Base-by-base conservation (phyloP, 2,329 filamentous ascomycete species). In the Metarhizium robertsii region DNA sequence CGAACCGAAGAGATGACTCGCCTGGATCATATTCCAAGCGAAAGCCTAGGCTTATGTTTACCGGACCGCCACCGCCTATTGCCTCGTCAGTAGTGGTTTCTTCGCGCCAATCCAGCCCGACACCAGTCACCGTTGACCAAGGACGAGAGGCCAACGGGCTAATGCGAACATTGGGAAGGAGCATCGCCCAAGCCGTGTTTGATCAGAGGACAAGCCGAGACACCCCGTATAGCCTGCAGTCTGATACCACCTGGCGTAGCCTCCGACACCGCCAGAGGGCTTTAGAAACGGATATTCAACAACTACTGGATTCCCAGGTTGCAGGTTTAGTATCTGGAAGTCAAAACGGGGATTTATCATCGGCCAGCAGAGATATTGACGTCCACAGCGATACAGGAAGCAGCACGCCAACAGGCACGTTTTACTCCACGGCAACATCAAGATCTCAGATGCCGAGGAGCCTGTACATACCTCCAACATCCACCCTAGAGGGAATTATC, bases 41-140 rank as follows among this genome's bases (percentile, higher is more conserved):
- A 25, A 70, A 64, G 51, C 61, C 61, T 8, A 69, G 64, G 13
- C 57, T 66, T 3, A 69, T 79, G 48, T 80, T 80, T 55, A 62
- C 68, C 2, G 76, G 77, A 1, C 78, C 78, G 0, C 78, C 78
- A 0, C 76, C 78, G 1, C 78, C 78, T 4, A 80, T 81, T 55
- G 71, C 75, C 1, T 60, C 67, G 6, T 79, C 78, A 0, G 67
- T 71, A 3, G 56, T 75, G 20, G 54, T 75, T 2, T 61, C 60
- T 8, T n/a, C 60, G 57, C 52, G 29, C 42, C 29, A 29, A n/a
- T 47, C 54, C 10, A 48, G 46, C 11, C 46, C 51, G 36, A 47
- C 50, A 10, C 13, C 38, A 58, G 6, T 61, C 57, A 11, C 43
- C 57, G 7, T 57, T 60, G n/a, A 60, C 69, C 50, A 13, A 14